Base-by-base conservation (phyloP, 31 red algal genomes). In the Odonthalia washingtoniensis region DNA sequence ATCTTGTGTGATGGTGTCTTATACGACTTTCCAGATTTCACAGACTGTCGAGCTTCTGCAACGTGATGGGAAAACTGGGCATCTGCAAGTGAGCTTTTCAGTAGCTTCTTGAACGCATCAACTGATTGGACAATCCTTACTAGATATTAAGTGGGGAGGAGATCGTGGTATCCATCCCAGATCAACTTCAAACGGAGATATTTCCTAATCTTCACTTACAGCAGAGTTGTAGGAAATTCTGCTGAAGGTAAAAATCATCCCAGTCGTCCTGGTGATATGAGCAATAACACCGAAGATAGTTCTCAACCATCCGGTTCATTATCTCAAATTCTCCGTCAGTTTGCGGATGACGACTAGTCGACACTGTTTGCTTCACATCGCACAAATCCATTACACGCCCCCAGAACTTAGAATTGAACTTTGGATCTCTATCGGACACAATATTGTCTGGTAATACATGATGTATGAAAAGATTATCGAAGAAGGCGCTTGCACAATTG, bases 221-320 rank as follows among this genome's bases (percentile, higher is more conserved):
- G 73, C 73, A 44, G 32, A 77, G 40, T 77, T 77, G 28, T 77
- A 77, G 73, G 12, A 44, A 77, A 77, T 12, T 77, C 73, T 43
- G 73, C 73, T 34, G 24, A 5, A 43, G 73, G 40, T 14, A 77
- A 36, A 77, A 44, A 18, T 44, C 37, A 39, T 77, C 38, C 73
- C 73, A 77, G 28, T 77, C 73, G 43, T 44, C 38, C 38, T 77
- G 73, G 14, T 77, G 24, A 46, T 77, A 44, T 9, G 33, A 44
- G 40, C 73, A 77, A 77, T 44, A 77, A 45, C 73, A 77, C 40
- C 73, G 33, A 28, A 77, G 21, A 28, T 77, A 77, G 73, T 77
- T 77, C 38, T 77, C 73, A 46, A 44, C 28, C 73, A 77, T 77
- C 12, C 73, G 14, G 43, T 77, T 77, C 73, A 45, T 77, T 9